Percentiles rank a stretch among this genome's conserved stretches.
These are phyloP conservation scores for Prunus fruticosa DNA, from an alignment of 306 rosid species.

Conservation along the genomic window DNA sequence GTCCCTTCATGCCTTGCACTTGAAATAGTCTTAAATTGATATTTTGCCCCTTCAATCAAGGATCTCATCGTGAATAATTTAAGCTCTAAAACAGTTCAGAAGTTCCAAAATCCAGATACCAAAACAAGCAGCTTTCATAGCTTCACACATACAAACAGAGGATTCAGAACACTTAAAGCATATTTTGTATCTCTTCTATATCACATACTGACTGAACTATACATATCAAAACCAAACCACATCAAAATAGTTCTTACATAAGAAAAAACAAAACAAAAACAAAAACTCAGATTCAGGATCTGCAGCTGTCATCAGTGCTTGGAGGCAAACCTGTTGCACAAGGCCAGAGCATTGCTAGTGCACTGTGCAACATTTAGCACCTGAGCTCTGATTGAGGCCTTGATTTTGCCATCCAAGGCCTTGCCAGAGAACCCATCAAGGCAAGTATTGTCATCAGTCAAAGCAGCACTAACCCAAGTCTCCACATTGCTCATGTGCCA, in stretches of 20 bases:
- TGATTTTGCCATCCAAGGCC: conserved; percentile 37
- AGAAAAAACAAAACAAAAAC: background rate
- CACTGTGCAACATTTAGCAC: conserved; percentile 33
- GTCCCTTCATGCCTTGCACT: background rate
- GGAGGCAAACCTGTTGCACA: conserved; percentile 37
- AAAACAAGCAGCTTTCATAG: background rate
- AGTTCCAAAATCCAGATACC: background rate
- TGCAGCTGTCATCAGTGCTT: conserved; percentile 10
- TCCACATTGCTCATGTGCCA: conserved; percentile 57
- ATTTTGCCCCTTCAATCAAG: conserved; percentile 24
- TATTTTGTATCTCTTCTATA: background rate
- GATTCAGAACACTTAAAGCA: too few relatives aligned
- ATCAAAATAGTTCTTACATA: background rate
- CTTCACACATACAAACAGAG: too few relatives aligned
- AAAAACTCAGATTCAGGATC: background rate
- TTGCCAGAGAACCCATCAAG: conserved; percentile 49
- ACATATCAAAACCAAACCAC: background rate
- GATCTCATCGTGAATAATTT: background rate
- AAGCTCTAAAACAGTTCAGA: background rate
- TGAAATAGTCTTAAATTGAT: background rate
- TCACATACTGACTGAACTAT: background rate
- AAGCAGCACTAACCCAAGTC: conserved; percentile 59
- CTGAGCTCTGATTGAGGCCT: conserved; percentile 23
- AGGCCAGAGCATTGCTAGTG: conserved; percentile 51
- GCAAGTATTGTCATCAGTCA: conserved; percentile 59